These are phyloP conservation scores for Drosera spatulata DNA, from an alignment of 179 eudicot species.

Conservation along the genomic window DNA sequence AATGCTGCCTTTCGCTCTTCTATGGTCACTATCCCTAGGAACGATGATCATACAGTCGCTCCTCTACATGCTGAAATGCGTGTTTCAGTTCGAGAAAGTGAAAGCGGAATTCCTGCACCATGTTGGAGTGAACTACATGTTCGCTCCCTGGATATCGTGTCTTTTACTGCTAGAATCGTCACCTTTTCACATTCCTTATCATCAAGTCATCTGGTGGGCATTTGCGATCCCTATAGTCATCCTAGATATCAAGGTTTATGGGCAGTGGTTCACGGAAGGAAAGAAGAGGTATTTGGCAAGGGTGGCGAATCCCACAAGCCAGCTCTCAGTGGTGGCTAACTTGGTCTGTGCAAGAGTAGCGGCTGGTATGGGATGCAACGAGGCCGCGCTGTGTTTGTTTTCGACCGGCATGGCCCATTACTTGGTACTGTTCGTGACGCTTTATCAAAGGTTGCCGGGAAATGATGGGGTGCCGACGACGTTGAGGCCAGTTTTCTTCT, in stretches of 20 bases:
- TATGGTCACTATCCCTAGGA: constrained; percentile 24
- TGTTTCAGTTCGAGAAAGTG: constrained; percentile 19
- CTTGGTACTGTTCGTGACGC: constrained; percentile 53
- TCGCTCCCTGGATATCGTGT: constrained; percentile 48
- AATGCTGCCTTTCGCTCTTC: constrained; percentile 20
- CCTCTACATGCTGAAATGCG: constrained; percentile 20
- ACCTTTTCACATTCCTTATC: constrained; percentile 14
- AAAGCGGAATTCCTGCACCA: constrained; percentile 34
- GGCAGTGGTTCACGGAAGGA: constrained; percentile 46
- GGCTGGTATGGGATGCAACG: constrained; percentile 39
- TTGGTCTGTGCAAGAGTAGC: constrained; percentile 39
- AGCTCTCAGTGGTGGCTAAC: constrained; percentile 37
- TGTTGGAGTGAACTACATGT: constrained; percentile 45
- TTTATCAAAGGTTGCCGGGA: constrained; percentile 40
- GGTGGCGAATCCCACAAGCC: constrained; percentile 43
- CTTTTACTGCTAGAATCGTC: constrained; percentile 38
- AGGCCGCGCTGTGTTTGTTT: constrained; percentile 35
- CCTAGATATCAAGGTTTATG: constrained; percentile 41
- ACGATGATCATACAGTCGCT: constrained; percentile 12
- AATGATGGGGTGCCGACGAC: constrained; percentile 18
- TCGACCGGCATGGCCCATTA: constrained; percentile 53
- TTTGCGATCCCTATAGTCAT: constrained; percentile 23
- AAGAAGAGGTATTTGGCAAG: constrained; percentile 23
- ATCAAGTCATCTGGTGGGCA: constrained; percentile 14
- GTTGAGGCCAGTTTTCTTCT: constrained; percentile 39